phyloP scores from a whole-genome alignment of 2,329 filamentous ascomycete species.

The Colletotrichum cuscutae region DNA sequence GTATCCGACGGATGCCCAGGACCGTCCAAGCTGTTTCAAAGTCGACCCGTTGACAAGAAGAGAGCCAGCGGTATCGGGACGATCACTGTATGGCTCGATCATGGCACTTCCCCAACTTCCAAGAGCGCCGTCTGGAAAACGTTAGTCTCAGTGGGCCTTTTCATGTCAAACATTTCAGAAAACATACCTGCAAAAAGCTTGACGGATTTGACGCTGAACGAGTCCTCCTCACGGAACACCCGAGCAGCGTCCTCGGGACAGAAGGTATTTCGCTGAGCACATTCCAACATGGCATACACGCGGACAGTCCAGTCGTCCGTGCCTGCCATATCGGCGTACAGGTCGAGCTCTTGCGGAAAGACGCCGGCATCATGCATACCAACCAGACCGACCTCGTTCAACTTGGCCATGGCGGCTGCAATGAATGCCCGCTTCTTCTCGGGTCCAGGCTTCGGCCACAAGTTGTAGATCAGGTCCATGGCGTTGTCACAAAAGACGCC shows the following conservation, averaged over 20 bases:
- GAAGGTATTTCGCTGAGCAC: slow-evolving; percentile 70
- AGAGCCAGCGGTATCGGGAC: slow-evolving; percentile 68
- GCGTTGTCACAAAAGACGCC: slow-evolving; percentile 81
- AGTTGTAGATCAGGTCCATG: slow-evolving; percentile 68
- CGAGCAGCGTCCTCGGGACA: slow-evolving; percentile 63
- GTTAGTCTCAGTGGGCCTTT: slow-evolving; percentile 23
- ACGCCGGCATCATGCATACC: slow-evolving; percentile 77
- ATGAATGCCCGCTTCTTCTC: slow-evolving; percentile 66
- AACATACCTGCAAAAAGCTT: slow-evolving; percentile 74
- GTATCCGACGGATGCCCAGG: slow-evolving; percentile 70
- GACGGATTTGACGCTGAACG: slow-evolving; percentile 70
- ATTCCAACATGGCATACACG: slow-evolving; percentile 77
- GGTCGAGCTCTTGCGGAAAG: slow-evolving; percentile 60
- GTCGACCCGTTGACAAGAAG: slow-evolving; percentile 73
- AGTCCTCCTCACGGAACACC: slow-evolving; percentile 55
- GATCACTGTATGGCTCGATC: slow-evolving; percentile 76
- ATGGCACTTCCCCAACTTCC: slow-evolving; percentile 79
- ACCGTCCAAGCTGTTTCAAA: slow-evolving; percentile 61
- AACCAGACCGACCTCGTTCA: slow-evolving; percentile 74
- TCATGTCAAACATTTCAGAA: no score
- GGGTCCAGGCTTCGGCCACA: slow-evolving; percentile 66
- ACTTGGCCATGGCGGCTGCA: slow-evolving; percentile 67
- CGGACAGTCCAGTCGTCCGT: slow-evolving; percentile 67
- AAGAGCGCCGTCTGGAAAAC: slow-evolving; percentile 69
- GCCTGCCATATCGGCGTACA: slow-evolving; percentile 63